Evolutionary conservation across 192 early-diverging fungal genomes (phyloP).

Genomic region (Phlyctochytrium arcticum): DNA sequence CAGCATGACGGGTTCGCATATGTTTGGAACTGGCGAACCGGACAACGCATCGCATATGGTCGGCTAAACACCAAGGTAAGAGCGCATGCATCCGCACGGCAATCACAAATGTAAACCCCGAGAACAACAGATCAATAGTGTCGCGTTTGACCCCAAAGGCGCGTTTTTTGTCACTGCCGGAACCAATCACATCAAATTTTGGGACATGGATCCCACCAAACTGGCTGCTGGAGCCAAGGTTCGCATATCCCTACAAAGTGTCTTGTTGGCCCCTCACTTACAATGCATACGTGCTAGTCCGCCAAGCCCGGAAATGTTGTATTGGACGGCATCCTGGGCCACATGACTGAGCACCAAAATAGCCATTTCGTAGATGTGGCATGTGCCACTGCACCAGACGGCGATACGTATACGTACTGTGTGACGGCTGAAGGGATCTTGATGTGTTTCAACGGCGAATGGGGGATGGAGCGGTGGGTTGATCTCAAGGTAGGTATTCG

Average conservation of each 20-base stretch:
- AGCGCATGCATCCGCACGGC: neutral
- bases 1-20: slow-evolving; percentile 77
- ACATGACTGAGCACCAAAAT: slow-evolving; percentile 62
- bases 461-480: slow-evolving; percentile 77
- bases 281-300: neutral
- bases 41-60: slow-evolving; percentile 56
- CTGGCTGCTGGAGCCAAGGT: slow-evolving; percentile 29
- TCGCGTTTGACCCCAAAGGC: slow-evolving; percentile 62
- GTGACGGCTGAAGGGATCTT: slow-evolving; percentile 66
- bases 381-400: slow-evolving; percentile 13
- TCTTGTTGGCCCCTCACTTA: too few species aligned
- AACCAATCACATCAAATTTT: slow-evolving; percentile 73
- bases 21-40: slow-evolving; percentile 79
- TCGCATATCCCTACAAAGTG: too few species aligned
- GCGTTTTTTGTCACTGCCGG: slow-evolving; percentile 75
- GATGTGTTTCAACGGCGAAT: slow-evolving; percentile 58
- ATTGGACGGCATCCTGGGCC: slow-evolving; percentile 66
- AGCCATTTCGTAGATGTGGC: slow-evolving; percentile 69
- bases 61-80: slow-evolving; percentile 56
- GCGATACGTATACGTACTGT: slow-evolving; percentile 53
- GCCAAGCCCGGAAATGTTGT: neutral
- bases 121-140: slow-evolving; percentile 30
- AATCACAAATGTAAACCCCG: neutral
- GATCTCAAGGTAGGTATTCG: slow-evolving; percentile 62
- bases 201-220: slow-evolving; percentile 59